Percentiles rank a stretch among this genome's conserved stretches.
Evolutionary conservation across 164 flowering plant species (phyloP).

Genomic region (Sextonia rubra): DNA sequence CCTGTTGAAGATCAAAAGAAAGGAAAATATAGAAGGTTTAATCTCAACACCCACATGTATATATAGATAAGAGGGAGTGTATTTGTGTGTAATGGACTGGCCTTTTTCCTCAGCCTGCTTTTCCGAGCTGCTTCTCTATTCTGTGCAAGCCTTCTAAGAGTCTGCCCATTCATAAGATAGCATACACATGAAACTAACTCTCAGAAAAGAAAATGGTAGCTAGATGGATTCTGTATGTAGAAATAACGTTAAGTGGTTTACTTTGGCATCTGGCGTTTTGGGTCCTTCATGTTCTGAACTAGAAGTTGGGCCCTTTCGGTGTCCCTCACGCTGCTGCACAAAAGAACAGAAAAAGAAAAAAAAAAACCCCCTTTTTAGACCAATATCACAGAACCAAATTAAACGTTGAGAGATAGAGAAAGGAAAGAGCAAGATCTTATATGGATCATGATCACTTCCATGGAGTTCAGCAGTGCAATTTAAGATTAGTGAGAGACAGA

Average conservation of each 20-base stretch:
- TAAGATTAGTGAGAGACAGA: neutral
- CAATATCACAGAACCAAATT: too few relatives aligned
- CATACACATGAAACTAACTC: neutral
- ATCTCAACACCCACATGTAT: too few relatives aligned
- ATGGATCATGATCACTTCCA: too few relatives aligned
- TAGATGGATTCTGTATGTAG: neutral
- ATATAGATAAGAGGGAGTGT: neutral
- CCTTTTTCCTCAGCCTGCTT: constrained; percentile 99
- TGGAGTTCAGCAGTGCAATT: neutral
- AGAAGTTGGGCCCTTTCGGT: constrained; percentile 64
- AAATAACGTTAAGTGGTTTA: constrained; percentile 9
- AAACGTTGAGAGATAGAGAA: neutral
- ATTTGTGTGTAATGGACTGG: constrained; percentile 8
- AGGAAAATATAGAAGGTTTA: neutral
- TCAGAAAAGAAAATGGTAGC: neutral
- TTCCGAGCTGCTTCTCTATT: constrained; percentile 99
- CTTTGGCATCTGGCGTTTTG: constrained; percentile 94
- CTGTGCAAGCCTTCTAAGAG: constrained; percentile 97
- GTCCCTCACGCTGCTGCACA: constrained; percentile 39
- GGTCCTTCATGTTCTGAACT: constrained; percentile 90
- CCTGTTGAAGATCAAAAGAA: constrained; percentile 42
- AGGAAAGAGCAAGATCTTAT: neutral
- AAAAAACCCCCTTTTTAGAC: too few relatives aligned
- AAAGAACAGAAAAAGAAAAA: too few relatives aligned
- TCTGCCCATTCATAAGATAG: constrained; percentile 35